Percentiles rank a stretch among this genome's conserved stretches.
Conservation (phyloP, 225 moss, liverwort and hornwort species). For the Sphagnum contortum region DNA sequence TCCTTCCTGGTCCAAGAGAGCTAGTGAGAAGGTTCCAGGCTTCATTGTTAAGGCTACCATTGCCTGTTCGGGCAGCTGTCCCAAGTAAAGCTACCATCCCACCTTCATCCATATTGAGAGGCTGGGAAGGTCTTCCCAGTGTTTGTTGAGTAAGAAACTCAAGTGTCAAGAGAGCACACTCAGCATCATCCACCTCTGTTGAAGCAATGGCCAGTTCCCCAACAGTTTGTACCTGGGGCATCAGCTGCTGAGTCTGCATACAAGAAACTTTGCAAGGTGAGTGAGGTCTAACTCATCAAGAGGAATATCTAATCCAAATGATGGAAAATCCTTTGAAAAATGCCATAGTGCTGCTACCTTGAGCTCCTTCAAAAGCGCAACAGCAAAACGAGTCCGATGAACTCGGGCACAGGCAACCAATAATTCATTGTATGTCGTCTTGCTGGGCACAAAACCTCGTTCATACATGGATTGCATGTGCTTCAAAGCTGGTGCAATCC, state of each 20-base stretch:
- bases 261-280: conserved; percentile 1
- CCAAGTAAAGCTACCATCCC: conserved; percentile 59
- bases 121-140: conserved; percentile 13
- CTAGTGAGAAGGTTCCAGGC: conserved; percentile 56
- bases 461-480: conserved; percentile 61
- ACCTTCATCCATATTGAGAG: conserved; percentile 74
- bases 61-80: conserved; percentile 58
- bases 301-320: too few species aligned
- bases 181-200: conserved; percentile 60
- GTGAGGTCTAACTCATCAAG: background rate
- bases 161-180: conserved; percentile 54
- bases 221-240: conserved; percentile 44
- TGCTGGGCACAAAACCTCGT: conserved; percentile 68
- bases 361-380: conserved; percentile 63
- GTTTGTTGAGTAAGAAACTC: conserved; percentile 26
- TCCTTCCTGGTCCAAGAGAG: conserved; percentile 24
- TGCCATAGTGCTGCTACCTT: conserved; percentile 28
- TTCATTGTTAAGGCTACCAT: conserved; percentile 37
- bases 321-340: background rate
- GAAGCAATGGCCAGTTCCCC: conserved; percentile 57
- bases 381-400: conserved; percentile 40
- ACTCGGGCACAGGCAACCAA: conserved; percentile 56
- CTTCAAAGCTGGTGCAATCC: conserved; percentile 60
- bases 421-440: conserved; percentile 80
- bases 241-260: conserved; percentile 46